Evolutionary conservation across 345 rosid genomes (phyloP).

Genomic region (Schrenkiella parvula): DNA sequence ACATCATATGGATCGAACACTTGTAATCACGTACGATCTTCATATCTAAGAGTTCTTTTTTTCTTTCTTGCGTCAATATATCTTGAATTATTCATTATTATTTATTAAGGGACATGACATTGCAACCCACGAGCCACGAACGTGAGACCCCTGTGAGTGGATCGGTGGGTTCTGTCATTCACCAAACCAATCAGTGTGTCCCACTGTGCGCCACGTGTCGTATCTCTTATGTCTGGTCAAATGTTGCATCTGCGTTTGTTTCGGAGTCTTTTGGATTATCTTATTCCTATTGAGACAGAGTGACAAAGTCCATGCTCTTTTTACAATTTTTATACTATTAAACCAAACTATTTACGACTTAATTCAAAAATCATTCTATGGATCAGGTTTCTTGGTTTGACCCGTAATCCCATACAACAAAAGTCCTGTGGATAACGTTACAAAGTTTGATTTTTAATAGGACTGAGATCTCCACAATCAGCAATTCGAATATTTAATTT

Average conservation of each 20-base stretch:
- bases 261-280: neutral
- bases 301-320: slow-evolving; percentile 30
- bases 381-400: slow-evolving; percentile 33
- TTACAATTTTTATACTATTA: neutral
- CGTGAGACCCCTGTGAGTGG: slow-evolving; percentile 13
- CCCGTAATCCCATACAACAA: slow-evolving; percentile 16
- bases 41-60: neutral
- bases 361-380: neutral
- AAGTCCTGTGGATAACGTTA: slow-evolving; percentile 21
- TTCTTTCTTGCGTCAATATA: neutral
- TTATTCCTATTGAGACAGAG: neutral
- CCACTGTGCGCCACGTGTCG: slow-evolving; percentile 23
- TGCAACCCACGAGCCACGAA: slow-evolving; percentile 24
- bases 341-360: neutral
- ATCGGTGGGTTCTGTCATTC: slow-evolving; percentile 20
- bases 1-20: slow-evolving; percentile 2
- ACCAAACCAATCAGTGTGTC: slow-evolving; percentile 22
- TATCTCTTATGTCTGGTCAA: slow-evolving; percentile 22
- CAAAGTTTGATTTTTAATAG: neutral
- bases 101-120: slow-evolving; percentile 17
- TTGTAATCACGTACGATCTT: slow-evolving; percentile 7
- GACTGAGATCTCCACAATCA: slow-evolving; percentile 27
- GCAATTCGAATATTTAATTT: neutral
- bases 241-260: slow-evolving; percentile 29
- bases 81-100: neutral